Percentiles rank a stretch among this genome's conserved stretches.
Conservation (phyloP, 495 filamentous ascomycete genomes). For the Chlorociboria aeruginascens region DNA sequence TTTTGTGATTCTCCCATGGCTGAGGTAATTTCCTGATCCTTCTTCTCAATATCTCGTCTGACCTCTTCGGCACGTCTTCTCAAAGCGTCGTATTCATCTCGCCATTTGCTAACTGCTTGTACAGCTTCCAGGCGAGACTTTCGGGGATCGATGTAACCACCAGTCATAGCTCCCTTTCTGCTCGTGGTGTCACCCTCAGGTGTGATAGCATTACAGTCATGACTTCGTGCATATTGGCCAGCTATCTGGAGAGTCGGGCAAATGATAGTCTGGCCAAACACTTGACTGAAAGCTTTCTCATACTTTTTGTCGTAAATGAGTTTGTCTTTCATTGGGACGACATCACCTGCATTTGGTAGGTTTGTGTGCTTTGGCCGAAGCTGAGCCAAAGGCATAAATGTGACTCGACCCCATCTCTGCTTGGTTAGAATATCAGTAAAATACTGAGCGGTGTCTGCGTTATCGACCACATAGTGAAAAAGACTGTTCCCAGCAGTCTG, state of each 20-base stretch:
- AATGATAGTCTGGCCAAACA: conserved; percentile 92
- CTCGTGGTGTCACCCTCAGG: conserved; percentile 88
- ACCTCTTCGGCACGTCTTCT: conserved; percentile 41
- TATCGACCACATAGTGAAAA: conserved; percentile 96
- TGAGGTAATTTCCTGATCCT: conserved; percentile 77
- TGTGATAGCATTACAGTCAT: conserved; percentile 85
- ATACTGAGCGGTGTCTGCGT: conserved; percentile 71
- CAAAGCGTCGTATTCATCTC: conserved; percentile 55
- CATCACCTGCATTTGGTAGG: conserved; percentile 77
- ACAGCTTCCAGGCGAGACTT: conserved; percentile 77
- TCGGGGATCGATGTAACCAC: conserved; percentile 79
- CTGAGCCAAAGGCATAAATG: conserved; percentile 86
- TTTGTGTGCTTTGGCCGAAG: conserved; percentile 55
- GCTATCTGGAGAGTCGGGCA: conserved; percentile 81
- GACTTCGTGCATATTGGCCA: conserved; percentile 77
- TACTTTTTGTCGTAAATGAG: conserved; percentile 66
- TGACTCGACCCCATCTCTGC: conserved; percentile 73
- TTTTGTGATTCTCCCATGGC: conserved; percentile 74
- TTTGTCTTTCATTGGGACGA: conserved; percentile 75
- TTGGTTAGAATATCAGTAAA: conserved; percentile 71
- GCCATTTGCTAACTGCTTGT: conserved; percentile 59
- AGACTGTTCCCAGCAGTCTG: conserved; percentile 85
- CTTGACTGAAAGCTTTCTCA: conserved; percentile 78
- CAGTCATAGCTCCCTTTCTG: conserved; percentile 87
- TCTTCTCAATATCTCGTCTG: conserved; percentile 51